phyloP scores from a whole-genome alignment of 2,329 filamentous ascomycete species.

The Samsoniella hepiali region DNA sequence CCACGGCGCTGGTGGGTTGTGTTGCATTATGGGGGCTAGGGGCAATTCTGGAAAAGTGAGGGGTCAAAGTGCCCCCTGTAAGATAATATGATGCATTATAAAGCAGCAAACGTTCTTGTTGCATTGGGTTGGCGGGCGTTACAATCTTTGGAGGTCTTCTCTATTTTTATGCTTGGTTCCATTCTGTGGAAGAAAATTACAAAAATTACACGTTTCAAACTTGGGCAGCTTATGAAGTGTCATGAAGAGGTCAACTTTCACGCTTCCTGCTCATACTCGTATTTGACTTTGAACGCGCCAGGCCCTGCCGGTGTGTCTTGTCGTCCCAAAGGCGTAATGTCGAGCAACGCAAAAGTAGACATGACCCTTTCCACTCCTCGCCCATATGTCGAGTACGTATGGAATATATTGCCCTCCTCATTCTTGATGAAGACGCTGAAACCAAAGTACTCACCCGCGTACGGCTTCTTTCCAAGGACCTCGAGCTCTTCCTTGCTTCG shows the following conservation, averaged over 20 bases:
- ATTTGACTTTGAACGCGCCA: slow-evolving; percentile 27
- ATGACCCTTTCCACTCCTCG: slow-evolving; percentile 33
- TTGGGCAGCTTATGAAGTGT: too few species aligned
- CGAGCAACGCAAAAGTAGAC: slow-evolving; percentile 31
- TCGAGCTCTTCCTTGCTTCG: slow-evolving; percentile 26
- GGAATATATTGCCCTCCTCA: slow-evolving; percentile 30
- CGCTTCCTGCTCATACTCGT: slow-evolving; percentile 24
- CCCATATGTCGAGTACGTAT: slow-evolving; percentile 37
- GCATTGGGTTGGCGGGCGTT: slow-evolving; percentile 13
- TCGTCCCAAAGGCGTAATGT: slow-evolving; percentile 35
- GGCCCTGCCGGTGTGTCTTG: slow-evolving; percentile 28
- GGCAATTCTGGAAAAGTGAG: slow-evolving; percentile 45
- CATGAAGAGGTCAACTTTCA: background rate
- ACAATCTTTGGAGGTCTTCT: slow-evolving; percentile 1
- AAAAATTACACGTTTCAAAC: background rate
- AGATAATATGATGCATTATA: background rate
- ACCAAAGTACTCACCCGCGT: slow-evolving; percentile 34
- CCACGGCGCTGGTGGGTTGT: slow-evolving; percentile 59
- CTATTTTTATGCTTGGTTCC: background rate
- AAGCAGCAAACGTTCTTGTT: background rate
- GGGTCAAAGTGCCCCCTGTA: background rate
- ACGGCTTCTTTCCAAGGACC: slow-evolving; percentile 27
- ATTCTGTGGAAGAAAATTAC: background rate
- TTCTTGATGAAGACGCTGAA: slow-evolving; percentile 35
- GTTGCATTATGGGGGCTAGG: slow-evolving; percentile 57